Conservation (phyloP, 2,329 filamentous ascomycete genomes). For the Cercospora sp. region DNA sequence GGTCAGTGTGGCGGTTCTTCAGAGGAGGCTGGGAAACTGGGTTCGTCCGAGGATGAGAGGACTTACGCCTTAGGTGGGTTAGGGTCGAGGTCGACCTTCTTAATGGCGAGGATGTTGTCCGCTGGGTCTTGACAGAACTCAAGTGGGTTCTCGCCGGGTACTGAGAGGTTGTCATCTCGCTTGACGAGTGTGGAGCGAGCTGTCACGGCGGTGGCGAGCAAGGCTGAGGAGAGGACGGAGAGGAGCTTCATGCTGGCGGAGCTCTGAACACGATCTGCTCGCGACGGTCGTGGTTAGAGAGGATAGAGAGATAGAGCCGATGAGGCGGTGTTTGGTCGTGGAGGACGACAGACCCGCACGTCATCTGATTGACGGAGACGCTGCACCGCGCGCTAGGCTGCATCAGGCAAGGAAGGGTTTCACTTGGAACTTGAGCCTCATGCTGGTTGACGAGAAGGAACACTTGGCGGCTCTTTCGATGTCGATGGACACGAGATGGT, state of each 20-base stretch:
- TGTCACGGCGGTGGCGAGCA: constrained; percentile 34
- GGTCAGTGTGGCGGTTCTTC: background rate
- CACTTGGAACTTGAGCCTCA: constrained; percentile 3
- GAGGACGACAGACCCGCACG: constrained; percentile 11
- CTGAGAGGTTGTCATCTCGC: constrained; percentile 54
- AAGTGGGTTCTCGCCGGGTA: constrained; percentile 84
- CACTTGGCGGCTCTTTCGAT: background rate
- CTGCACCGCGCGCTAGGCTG: background rate
- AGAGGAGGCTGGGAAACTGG: background rate
- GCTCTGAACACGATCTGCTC: background rate
- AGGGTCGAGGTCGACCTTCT: constrained; percentile 75
- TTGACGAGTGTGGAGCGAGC: constrained; percentile 32
- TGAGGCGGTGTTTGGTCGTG: constrained; percentile 6
- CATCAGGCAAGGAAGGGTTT: background rate
- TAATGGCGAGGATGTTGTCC: constrained; percentile 71
- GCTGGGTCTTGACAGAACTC: constrained; percentile 71
- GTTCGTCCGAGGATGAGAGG: background rate
- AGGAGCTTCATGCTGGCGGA: constrained; percentile 36
- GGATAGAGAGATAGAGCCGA: constrained; percentile 32
- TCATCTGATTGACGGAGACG: background rate
- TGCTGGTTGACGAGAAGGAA: background rate
- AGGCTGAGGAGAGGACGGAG: constrained; percentile 30
- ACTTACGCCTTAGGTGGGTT: constrained; percentile 82
- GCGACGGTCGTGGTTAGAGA: constrained; percentile 19
- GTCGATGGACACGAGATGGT: background rate